Evolutionary conservation across 106 monocot genomes (phyloP).

Genomic region (Hemerocallis citrina): DNA sequence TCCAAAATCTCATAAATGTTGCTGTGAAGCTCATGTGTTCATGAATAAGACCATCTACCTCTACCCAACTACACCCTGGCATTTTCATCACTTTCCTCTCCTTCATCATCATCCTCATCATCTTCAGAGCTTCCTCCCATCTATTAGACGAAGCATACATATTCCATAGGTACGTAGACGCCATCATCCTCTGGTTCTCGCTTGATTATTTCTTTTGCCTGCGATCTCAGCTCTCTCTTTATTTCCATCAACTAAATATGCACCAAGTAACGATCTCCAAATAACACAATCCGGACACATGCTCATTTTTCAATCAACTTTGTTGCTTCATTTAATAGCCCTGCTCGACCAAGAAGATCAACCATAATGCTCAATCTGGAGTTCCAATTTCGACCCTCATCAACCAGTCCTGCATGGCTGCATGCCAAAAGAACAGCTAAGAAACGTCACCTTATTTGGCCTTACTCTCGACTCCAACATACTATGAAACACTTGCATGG

Average conservation of each 20-base stretch:
- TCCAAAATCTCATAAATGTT: slow-evolving; percentile 20
- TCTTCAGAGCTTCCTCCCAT: slow-evolving; percentile 26
- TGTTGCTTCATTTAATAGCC: slow-evolving; percentile 23
- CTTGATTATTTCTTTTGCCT: slow-evolving; percentile 25
- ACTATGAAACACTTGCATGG: slow-evolving; percentile 11
- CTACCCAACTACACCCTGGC: slow-evolving; percentile 45
- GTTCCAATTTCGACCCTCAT: slow-evolving; percentile 24
- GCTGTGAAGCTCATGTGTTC: slow-evolving; percentile 11
- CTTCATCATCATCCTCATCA: slow-evolving; percentile 36
- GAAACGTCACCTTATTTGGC: slow-evolving; percentile 44
- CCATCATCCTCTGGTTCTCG: slow-evolving; percentile 32
- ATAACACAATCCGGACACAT: slow-evolving; percentile 23
- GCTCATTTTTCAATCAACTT: slow-evolving; percentile 26
- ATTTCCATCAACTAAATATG: slow-evolving; percentile 26
- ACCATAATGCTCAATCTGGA: slow-evolving; percentile 36
- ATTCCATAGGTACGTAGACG: slow-evolving; percentile 36
- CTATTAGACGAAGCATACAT: slow-evolving; percentile 31
- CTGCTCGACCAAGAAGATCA: slow-evolving; percentile 44
- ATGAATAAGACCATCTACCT: slow-evolving; percentile 37
- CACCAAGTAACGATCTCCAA: slow-evolving; percentile 39
- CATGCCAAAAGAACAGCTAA: slow-evolving; percentile 35
- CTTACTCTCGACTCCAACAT: slow-evolving; percentile 15
- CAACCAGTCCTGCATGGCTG: slow-evolving; percentile 27
- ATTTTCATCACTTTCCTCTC: slow-evolving; percentile 20
- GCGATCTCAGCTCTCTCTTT: slow-evolving; percentile 21